Evolutionary conservation across 2,329 filamentous ascomycete genomes (phyloP).

Genomic region (Tolypocladium inflatum): DNA sequence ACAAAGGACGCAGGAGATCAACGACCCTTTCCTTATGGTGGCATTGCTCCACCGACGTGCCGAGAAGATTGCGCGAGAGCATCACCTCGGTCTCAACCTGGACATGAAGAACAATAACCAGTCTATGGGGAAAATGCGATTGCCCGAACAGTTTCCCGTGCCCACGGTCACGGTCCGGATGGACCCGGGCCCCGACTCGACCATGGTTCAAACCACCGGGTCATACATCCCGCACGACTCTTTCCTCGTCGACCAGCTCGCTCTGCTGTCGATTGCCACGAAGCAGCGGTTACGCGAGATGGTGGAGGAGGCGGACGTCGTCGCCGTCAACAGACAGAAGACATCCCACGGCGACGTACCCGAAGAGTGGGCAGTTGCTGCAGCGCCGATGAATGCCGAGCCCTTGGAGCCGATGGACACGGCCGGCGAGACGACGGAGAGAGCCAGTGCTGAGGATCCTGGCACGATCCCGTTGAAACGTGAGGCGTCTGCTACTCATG

Average conservation of each 20-base stretch:
- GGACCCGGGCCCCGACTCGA: slow-evolving; percentile 51
- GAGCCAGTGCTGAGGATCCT: slow-evolving; percentile 42
- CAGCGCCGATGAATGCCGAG: slow-evolving; percentile 39
- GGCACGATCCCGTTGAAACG: slow-evolving; percentile 50
- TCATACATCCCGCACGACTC: slow-evolving; percentile 68
- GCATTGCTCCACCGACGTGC: slow-evolving; percentile 50
- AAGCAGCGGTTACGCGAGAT: slow-evolving; percentile 70
- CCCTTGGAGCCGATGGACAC: slow-evolving; percentile 20
- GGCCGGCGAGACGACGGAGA: slow-evolving; percentile 13
- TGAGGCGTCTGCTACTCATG: slow-evolving; percentile 26
- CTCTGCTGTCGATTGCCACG: slow-evolving; percentile 71
- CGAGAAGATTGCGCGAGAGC: slow-evolving; percentile 47
- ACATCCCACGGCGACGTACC: slow-evolving; percentile 75
- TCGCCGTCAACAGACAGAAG: slow-evolving; percentile 63
- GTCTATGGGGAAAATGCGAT: slow-evolving; percentile 37
- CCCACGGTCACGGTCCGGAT: slow-evolving; percentile 44
- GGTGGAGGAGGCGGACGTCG: slow-evolving; percentile 63
- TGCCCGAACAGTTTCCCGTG: slow-evolving; percentile 37
- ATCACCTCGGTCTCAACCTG: slow-evolving; percentile 45
- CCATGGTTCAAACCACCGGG: slow-evolving; percentile 52
- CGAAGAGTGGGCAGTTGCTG: slow-evolving; percentile 65
- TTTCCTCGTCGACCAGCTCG: slow-evolving; percentile 71
- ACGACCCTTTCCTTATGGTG: slow-evolving; percentile 62
- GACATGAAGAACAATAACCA: slow-evolving; percentile 40
- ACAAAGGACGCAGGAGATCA: slow-evolving; percentile 58